A percentile compares a stretch with the other conserved stretches of the same genome.
phyloP scores from a whole-genome alignment of 257 asterid genomes.

The Petunia secreta region DNA sequence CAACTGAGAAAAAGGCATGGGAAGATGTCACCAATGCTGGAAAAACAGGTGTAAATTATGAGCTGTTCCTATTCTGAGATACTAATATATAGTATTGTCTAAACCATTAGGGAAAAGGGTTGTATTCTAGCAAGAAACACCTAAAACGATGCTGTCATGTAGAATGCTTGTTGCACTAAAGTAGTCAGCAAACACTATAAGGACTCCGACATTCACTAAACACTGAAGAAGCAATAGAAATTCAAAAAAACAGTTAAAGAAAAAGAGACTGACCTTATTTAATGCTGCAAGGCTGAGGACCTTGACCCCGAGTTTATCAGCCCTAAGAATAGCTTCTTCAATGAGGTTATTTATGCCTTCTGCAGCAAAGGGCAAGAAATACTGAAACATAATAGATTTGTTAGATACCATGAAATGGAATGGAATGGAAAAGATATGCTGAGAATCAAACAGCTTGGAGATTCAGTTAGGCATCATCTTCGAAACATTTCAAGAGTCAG shows the following conservation, averaged over 20 bases:
- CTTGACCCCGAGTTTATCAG: conserved; percentile 85
- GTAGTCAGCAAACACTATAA: not conserved
- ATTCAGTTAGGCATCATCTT: not conserved
- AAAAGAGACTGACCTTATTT: conserved; percentile 62
- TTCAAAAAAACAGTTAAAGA: conserved; percentile 13
- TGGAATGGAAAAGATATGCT: not conserved
- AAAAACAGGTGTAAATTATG: not conserved
- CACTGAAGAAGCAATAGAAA: not conserved
- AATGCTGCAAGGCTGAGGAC: conserved; percentile 96
- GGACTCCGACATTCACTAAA: conserved; percentile 11
- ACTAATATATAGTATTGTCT: not conserved
- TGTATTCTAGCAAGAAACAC: not conserved
- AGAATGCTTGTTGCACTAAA: not conserved
- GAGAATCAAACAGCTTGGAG: not conserved
- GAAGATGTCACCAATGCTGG: not conserved
- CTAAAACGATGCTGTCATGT: not conserved
- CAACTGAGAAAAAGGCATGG: not conserved
- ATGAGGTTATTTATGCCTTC: conserved; percentile 87
- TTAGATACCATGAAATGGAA: conserved; percentile 24
- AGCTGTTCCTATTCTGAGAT: not conserved
- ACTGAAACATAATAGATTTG: conserved; percentile 56
- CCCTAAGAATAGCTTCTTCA: conserved; percentile 90
- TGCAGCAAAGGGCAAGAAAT: conserved; percentile 87
- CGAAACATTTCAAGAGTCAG: not conserved
- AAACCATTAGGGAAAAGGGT: not conserved